Evolutionary conservation across 108 stramenopile species (phyloP).

Genomic region (Phaeodactylum tricornutum): DNA sequence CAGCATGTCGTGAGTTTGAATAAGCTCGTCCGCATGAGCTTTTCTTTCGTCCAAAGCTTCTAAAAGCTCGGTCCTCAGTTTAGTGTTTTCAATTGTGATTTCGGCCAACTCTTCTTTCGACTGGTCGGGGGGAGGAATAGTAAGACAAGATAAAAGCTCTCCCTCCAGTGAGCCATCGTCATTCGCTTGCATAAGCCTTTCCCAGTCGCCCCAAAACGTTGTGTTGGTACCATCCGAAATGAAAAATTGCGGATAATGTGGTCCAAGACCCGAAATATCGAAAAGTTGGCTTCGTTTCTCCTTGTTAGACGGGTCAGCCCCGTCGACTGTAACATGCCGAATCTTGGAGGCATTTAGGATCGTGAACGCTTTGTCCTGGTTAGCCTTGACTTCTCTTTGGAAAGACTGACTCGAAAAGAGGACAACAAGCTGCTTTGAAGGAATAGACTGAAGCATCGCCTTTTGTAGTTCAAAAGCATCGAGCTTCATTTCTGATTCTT

Average conservation of each 20-base stretch:
- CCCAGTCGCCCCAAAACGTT: constrained; percentile 25
- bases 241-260: constrained; percentile 75
- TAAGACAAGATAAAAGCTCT: no score
- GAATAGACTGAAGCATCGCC: no score
- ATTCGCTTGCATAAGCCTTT: constrained; percentile 18
- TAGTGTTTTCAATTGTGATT: no score
- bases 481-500: no score
- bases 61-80: no score
- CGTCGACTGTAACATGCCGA: constrained; percentile 29
- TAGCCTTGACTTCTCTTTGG: not conserved
- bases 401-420: constrained; percentile 1
- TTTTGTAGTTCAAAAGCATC: no score
- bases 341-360: not conserved
- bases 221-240: constrained; percentile 22
- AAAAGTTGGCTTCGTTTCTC: constrained; percentile 45
- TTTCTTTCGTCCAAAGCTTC: not conserved
- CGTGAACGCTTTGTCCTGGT: not conserved
- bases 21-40: not conserved
- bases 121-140: no score
- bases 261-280: constrained; percentile 39
- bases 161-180: no score
- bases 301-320: constrained; percentile 31
- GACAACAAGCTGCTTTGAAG: constrained; percentile 11
- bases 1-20: constrained; percentile 1
- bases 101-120: no score